Conservation (phyloP, 225 moss, liverwort and hornwort genomes). For the Polytrichum formosum region DNA sequence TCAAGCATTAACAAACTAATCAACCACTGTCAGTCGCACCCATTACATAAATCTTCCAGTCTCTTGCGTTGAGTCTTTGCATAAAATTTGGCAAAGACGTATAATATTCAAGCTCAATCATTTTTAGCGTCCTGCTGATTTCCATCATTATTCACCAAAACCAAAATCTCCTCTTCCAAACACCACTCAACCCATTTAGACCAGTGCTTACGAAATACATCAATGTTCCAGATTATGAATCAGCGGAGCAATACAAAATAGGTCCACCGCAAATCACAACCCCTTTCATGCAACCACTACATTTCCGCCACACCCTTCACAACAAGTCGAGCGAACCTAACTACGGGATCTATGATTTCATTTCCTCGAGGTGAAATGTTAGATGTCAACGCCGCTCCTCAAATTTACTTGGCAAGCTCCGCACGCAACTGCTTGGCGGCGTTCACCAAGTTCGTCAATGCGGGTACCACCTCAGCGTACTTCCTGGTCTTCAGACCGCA, state of each 20-base stretch:
- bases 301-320: background rate
- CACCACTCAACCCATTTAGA: too few relatives aligned
- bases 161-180: too few relatives aligned
- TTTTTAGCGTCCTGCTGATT: too few relatives aligned
- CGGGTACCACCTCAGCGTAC: slow-evolving; percentile 51
- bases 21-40: too few relatives aligned
- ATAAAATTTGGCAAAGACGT: too few relatives aligned
- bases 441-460: slow-evolving; percentile 54
- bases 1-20: too few relatives aligned
- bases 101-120: too few relatives aligned
- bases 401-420: slow-evolving; percentile 49
- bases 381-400: too few relatives aligned
- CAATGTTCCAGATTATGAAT: slow-evolving; percentile 3
- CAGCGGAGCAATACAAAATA: slow-evolving; percentile 6
- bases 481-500: slow-evolving; percentile 73
- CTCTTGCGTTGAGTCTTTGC: too few relatives aligned
- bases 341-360: background rate
- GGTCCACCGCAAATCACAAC: background rate
- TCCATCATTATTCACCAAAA: too few relatives aligned
- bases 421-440: slow-evolving; percentile 73
- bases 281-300: background rate
- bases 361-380: too few relatives aligned
- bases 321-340: background rate
- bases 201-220: background rate
- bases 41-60: too few relatives aligned